Base-by-base conservation (phyloP, 2,329 filamentous ascomycete species). In the Diaporthe capsici region DNA sequence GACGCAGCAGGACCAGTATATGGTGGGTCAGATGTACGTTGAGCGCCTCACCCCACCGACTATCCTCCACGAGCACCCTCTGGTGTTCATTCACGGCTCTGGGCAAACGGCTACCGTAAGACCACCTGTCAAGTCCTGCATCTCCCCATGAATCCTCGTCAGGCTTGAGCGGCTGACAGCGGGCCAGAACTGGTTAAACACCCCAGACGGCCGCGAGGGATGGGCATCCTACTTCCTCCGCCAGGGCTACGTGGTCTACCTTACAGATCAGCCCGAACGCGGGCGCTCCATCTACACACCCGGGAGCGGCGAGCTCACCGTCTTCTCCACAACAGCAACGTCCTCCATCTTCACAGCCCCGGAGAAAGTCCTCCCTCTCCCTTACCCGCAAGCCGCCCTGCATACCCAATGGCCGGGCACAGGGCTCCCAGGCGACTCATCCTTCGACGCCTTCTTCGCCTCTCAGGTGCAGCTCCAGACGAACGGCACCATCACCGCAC, bases 371-470 rank as follows among this genome's bases (percentile, higher is more conserved):
- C 73, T 12, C 15, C 65, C 65, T 1, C 34, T 70, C 0, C 65
- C 79, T 47, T 83, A 81, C 79, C 76, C 78, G 0, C 79, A 79
- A 31, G 82, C 83, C 0, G 22, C 53, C 0, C 42, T 80, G 1
- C 85, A 87, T 39, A 75, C 79, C 2, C 83, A 85, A 71, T 87
- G 86, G 85, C 84, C 86, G 15, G 85, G 84, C 20, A 81, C 81
- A n/a, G 84, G 84, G 2, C 76, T 78, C 53, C 78, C 80, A 20
- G 87, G 87, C 3, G 88, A 91, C 76, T 78, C 84, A 0, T 80
- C 82, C 25, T 91, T 92, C 78, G 85, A 88, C 75, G 82, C 81
- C 1, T 89, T 89, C 79, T 87, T 85, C 78, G 82, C 85, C 8
- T 84, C 85, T 0, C 82, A 88, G 37, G 82, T 85, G 1, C 84